Base-by-base conservation (phyloP, 1,284 basidiomycete genomes). In the Macrocystidia cucumis region DNA sequence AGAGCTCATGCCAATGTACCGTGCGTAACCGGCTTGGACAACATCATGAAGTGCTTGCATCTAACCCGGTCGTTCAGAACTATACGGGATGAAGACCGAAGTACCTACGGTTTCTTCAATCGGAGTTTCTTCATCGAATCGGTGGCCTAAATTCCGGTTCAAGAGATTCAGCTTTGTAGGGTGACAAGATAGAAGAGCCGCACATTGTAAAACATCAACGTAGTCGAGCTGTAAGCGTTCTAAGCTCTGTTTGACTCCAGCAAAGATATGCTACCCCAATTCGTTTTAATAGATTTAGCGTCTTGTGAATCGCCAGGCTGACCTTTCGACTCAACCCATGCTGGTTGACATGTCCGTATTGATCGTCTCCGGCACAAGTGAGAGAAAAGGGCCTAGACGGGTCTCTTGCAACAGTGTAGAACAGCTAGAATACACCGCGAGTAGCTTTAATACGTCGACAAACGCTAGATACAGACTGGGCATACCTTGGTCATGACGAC, bases 11-110 rank as follows among this genome's bases (percentile, higher is more conserved):
- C 79, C 78, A 40, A 81, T 72, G 55, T 81, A 81, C 12, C 77
- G 62, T 7, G 67, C 77, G 36, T 69, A 69, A 12, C 77, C 78
- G 0, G 63, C 62, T 48, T 76, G 50, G 7, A 78, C 74, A 9
- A 79, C 65, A 38, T 80, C 77, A 43, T 81, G 74, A 2, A 81
- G 60, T 4, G 77, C 76, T 52, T 73, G 68, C 75, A 79, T 76
- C 57, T 62, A 28, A 11, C 9, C 14, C 3, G 9, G 16, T 36
- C 9, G 12, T 24, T 5, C 29, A 14, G 29, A 24, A 20, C n/a
- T 17, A 26, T 25, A 22, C 6, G 17, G 20, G 14, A 38, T 2
- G 9, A 6, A 18, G 5, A 14, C 8, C 7, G 24, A 14, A 34
- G 8, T 1, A 37, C 49, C 34, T 36, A 62, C 61, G 1, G 69